phyloP scores from a whole-genome alignment of 2,329 filamentous ascomycete genomes.

The Penicillium sclerotiorum region DNA sequence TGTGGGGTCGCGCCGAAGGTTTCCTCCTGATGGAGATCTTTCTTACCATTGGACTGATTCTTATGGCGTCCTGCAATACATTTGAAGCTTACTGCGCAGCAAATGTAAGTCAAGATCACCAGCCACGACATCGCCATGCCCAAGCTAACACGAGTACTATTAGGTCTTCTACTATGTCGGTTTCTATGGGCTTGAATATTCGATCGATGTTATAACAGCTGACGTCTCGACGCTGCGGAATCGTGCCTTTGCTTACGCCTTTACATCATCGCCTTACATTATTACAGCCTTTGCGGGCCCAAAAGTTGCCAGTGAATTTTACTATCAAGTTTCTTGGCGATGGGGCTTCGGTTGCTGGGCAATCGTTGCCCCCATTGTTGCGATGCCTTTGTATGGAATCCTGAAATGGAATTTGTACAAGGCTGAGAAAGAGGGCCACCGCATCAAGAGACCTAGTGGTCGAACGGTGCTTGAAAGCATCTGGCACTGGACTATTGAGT shows the following conservation, averaged over 20 bases:
- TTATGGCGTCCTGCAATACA: constrained; percentile 64
- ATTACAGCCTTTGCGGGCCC: constrained; percentile 63
- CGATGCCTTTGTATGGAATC: constrained; percentile 59
- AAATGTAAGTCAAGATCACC: constrained; percentile 37
- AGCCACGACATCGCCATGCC: background rate
- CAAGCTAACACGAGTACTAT: background rate
- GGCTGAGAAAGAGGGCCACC: constrained; percentile 57
- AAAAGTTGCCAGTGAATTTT: constrained; percentile 55
- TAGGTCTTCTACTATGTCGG: constrained; percentile 54
- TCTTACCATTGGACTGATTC: constrained; percentile 54
- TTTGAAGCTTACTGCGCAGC: constrained; percentile 65
- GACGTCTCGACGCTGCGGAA: constrained; percentile 64
- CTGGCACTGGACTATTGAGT: constrained; percentile 58
- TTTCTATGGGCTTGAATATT: constrained; percentile 58
- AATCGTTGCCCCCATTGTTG: constrained; percentile 62
- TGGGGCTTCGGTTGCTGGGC: constrained; percentile 67
- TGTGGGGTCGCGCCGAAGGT: constrained; percentile 64
- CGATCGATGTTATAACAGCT: constrained; percentile 62
- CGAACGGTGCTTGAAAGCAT: constrained; percentile 54
- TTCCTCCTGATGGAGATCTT: constrained; percentile 53
- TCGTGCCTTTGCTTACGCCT: constrained; percentile 62
- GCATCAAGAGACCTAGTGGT: constrained; percentile 44
- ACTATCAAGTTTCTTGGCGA: constrained; percentile 56
- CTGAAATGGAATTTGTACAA: constrained; percentile 59
- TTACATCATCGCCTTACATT: constrained; percentile 64